Conservation (phyloP, 2,329 filamentous ascomycete genomes). For the Venturia aucupariae region DNA sequence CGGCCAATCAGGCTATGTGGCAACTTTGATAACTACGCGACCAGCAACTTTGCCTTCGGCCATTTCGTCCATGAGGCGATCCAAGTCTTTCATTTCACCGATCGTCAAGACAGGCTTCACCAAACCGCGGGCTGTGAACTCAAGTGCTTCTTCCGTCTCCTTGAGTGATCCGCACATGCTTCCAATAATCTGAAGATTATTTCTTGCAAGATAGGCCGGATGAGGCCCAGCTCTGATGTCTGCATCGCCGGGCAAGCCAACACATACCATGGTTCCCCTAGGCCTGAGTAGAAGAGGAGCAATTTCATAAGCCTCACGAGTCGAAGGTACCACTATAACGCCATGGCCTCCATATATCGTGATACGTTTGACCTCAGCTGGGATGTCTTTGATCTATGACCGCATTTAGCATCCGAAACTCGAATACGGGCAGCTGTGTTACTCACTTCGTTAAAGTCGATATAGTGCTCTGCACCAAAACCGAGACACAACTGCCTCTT, state of each 20-base stretch:
- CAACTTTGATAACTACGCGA: conserved; percentile 4
- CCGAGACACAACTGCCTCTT: conserved; percentile 47
- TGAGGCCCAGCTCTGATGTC: conserved; percentile 54
- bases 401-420: neutral
- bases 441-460: conserved; percentile 62
- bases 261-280: conserved; percentile 74
- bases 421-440: neutral
- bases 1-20: too few relatives aligned
- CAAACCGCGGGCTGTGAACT: conserved; percentile 75
- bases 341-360: conserved; percentile 32
- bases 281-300: conserved; percentile 49
- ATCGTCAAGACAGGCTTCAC: conserved; percentile 47
- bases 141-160: conserved; percentile 79
- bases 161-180: conserved; percentile 89
- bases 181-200: conserved; percentile 87
- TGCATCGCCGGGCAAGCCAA: conserved; percentile 76
- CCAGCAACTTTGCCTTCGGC: conserved; percentile 6
- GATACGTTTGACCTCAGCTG: conserved; percentile 26
- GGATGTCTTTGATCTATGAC: conserved; percentile 23
- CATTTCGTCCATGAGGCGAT: conserved; percentile 4
- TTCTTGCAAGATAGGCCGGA: conserved; percentile 79
- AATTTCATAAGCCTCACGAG: conserved; percentile 22
- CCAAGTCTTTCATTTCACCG: conserved; percentile 7
- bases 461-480: conserved; percentile 62
- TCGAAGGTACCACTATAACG: conserved; percentile 29